Evolutionary conservation across 345 rosid species (phyloP).

Genomic region (Barbarea vulgaris): DNA sequence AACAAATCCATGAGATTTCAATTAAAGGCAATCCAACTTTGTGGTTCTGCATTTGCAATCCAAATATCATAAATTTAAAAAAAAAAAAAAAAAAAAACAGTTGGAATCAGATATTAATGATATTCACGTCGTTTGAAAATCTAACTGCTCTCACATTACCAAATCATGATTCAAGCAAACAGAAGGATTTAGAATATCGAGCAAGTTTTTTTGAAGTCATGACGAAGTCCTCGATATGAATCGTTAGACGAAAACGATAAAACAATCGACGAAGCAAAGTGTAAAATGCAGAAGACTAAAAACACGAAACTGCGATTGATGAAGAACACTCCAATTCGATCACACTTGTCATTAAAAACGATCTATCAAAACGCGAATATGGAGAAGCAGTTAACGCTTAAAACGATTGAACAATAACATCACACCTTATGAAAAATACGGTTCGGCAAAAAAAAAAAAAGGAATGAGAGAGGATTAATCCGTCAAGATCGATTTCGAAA

Average conservation of each 20-base stretch:
- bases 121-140: not conserved
- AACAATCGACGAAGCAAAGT: not conserved
- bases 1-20: not conserved
- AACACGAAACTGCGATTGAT: too few relatives aligned
- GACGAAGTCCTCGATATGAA: not conserved
- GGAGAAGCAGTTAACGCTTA: not conserved
- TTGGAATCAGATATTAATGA: not conserved
- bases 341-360: not conserved
- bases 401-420: not conserved
- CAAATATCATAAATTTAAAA: too few relatives aligned
- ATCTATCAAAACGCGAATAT: not conserved
- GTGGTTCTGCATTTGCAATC: not conserved
- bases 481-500: not conserved
- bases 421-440: not conserved
- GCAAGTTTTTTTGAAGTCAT: not conserved
- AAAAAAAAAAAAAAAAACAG: too few relatives aligned
- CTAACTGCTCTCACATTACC: not conserved
- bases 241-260: not conserved
- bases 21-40: not conserved
- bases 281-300: too few relatives aligned
- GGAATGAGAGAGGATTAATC: too few relatives aligned
- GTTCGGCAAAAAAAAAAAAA: not conserved
- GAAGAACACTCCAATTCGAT: not conserved
- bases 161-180: not conserved
- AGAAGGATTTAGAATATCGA: not conserved